Percentiles rank a stretch among this genome's conserved stretches.
These are phyloP conservation scores for Collybiopsis confluens DNA, from an alignment of 768 basidiomycete species.

Conservation along the genomic window DNA sequence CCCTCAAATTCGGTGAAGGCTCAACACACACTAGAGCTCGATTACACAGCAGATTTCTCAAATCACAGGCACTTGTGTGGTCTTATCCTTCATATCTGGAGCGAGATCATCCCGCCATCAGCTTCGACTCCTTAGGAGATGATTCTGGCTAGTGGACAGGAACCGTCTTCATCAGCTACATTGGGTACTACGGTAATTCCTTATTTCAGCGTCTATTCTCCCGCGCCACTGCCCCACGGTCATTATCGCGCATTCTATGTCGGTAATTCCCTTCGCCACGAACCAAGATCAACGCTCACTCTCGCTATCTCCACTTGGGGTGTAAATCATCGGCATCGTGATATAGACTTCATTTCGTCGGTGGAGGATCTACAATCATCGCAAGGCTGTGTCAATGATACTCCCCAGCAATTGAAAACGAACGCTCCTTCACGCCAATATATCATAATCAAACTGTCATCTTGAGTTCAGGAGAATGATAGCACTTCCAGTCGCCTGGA, in stretches of 20 bases:
- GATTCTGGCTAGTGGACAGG: background rate
- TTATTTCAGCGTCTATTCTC: background rate
- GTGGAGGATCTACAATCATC: conserved; percentile 2
- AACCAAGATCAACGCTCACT: background rate
- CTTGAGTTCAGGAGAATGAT: too few species aligned
- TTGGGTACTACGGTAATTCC: too few species aligned
- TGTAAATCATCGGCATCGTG: background rate
- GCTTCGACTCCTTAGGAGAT: background rate
- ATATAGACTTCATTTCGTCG: background rate
- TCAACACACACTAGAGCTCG: too few species aligned
- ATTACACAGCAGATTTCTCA: background rate
- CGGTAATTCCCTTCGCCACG: background rate
- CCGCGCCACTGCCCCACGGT: background rate
- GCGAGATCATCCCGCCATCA: background rate
- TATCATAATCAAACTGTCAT: too few species aligned
- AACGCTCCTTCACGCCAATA: background rate
- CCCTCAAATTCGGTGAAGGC: too few species aligned
- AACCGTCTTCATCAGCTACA: too few species aligned
- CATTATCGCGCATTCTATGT: background rate
- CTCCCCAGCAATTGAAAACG: background rate
- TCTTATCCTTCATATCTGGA: background rate
- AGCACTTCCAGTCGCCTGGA: too few species aligned
- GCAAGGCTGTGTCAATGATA: background rate
- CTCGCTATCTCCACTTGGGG: too few species aligned
- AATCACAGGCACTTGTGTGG: background rate